Base-by-base conservation (phyloP, 306 rosid genomes). In the Acmispon strigosus region DNA sequence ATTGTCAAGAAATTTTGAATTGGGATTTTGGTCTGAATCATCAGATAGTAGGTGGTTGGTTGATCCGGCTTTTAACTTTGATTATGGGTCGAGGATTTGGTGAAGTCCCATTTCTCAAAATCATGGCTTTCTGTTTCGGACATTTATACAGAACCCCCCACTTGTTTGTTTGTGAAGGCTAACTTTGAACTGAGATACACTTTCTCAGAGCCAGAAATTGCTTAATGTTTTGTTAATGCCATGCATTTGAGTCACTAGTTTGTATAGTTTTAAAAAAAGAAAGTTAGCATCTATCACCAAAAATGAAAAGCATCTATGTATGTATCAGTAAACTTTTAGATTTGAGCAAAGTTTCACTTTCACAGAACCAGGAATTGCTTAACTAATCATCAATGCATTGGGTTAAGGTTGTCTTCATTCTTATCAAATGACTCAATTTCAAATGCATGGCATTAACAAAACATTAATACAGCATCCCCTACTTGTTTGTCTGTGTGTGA, bases 321-420 rank as follows among this genome's bases (percentile, higher is more conserved):
- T 57, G 15, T 58, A 19, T 24, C 12, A 65, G 15, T 6, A 11
- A 59, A 41, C 10, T 5, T 17, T 13, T 47, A 45, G 59, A 48
- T 41, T 53, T 24, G 12, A 7, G 10, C 18, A 19, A 24, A 53
- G 34, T 11, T 44, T 70, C 15, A 19, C 58, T 53, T 51, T 69
- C 32, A 60, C 22, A 41, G 15, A 6, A 29, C 48, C 7, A 43
- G 43, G 17, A 69, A 17, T 37, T 45, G 56, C 42, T 60, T 8
- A 20, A 8, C 24, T 51, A 29, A 15, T 34, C 13, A 39, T 64
- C 32, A 42, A 68, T 68, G 69, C 50, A 20, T 62, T 54, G 74
- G 17, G 55, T 62, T 64, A 51, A 52, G 50, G 66, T 51, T 74
- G 37, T 29, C 27, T 77, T 75, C 18, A 22, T 51, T 66, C 29